Conservation (phyloP, 345 rosid genomes). For the Nephelium lappaceum region DNA sequence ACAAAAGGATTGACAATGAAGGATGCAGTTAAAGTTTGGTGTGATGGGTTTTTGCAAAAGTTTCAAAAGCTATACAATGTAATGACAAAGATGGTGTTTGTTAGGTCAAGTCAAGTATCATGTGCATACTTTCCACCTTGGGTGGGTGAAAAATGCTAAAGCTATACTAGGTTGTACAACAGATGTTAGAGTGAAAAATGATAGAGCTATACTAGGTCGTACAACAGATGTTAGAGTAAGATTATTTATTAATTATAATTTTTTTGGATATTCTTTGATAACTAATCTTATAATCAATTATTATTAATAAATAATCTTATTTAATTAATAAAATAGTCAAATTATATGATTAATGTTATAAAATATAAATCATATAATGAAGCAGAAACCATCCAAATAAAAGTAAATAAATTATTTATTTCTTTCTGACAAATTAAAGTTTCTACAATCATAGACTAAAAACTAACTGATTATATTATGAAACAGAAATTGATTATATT, state of each 20-base stretch:
- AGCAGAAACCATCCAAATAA: neutral
- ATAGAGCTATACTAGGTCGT: no score
- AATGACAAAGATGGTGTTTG: slow-evolving; percentile 24
- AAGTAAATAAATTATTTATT: neutral
- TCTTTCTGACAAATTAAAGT: neutral
- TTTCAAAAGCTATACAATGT: neutral
- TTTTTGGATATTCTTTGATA: no score
- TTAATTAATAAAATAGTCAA: no score
- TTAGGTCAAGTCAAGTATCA: slow-evolving; percentile 41
- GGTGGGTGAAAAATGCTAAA: no score
- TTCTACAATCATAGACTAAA: neutral
- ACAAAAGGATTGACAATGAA: slow-evolving; percentile 21
- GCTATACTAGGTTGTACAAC: no score
- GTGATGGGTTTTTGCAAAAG: slow-evolving; percentile 9
- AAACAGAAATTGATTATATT: neutral
- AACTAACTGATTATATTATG: neutral
- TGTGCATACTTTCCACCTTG: slow-evolving; percentile 15
- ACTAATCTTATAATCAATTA: no score
- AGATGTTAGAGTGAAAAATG: no score
- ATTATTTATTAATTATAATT: no score
- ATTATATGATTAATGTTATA: no score
- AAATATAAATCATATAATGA: neutral
- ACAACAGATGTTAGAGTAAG: no score
- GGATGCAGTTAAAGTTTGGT: neutral
- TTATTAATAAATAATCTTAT: no score